phyloP scores from a whole-genome alignment of 2,329 filamentous ascomycete genomes.

The Akanthomyces dipterigenus region DNA sequence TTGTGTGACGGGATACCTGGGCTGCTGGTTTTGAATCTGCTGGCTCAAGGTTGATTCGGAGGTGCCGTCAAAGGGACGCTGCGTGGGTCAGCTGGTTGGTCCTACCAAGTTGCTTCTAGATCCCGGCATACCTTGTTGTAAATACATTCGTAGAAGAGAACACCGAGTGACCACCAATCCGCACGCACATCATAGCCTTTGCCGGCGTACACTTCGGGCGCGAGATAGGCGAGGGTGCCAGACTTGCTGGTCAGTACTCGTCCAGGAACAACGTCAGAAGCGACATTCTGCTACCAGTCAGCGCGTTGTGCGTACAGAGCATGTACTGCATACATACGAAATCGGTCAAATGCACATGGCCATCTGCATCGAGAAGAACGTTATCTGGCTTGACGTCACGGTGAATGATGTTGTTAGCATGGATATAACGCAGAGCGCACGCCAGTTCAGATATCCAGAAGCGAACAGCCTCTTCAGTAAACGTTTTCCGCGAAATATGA shows the following conservation, averaged over 20 bases:
- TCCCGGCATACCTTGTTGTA: conserved; percentile 78
- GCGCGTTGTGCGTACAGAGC: not conserved
- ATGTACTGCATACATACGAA: conserved; percentile 58
- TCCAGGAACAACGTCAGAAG: conserved; percentile 80
- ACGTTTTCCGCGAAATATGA: conserved; percentile 95
- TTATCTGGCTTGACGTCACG: conserved; percentile 91
- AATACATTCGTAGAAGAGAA: conserved; percentile 98
- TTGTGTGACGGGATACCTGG: conserved; percentile 81
- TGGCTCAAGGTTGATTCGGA: conserved; percentile 74
- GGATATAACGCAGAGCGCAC: conserved; percentile 83
- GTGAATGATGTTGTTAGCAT: conserved; percentile 81
- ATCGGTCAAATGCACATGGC: conserved; percentile 94
- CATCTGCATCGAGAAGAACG: conserved; percentile 77
- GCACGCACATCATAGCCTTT: conserved; percentile 84
- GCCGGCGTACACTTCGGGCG: conserved; percentile 89
- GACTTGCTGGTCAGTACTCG: conserved; percentile 90
- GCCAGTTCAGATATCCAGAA: conserved; percentile 97
- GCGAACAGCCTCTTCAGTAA: conserved; percentile 91
- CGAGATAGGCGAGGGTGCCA: conserved; percentile 89
- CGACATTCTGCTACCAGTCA: conserved; percentile 71
- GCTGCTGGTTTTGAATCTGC: conserved; percentile 71
- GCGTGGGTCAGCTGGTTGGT: conserved; percentile 17
- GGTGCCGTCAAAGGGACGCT: conserved; percentile 90
- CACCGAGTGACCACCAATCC: conserved; percentile 98
- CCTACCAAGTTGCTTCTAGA: not conserved